Percentiles rank a stretch among this genome's conserved stretches.
Evolutionary conservation across 371 early-diverging fungal genomes (phyloP).

Genomic region (Syncephalastrum sp.): DNA sequence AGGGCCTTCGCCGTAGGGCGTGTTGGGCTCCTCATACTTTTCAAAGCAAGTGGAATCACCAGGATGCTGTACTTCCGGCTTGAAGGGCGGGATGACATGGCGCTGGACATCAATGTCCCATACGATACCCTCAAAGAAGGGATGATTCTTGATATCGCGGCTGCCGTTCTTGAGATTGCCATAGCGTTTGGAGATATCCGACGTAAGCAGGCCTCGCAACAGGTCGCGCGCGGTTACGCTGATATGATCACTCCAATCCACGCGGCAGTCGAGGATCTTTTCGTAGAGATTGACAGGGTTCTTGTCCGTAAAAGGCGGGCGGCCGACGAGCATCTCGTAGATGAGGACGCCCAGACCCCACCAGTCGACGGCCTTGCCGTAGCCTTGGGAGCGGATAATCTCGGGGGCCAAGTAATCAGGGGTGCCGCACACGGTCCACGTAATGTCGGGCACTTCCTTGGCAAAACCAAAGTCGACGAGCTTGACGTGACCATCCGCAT

Average conservation of each 20-base stretch:
- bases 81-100: slow-evolving; percentile 86
- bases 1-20: slow-evolving; percentile 44
- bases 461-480: slow-evolving; percentile 99
- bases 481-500: slow-evolving; percentile 92
- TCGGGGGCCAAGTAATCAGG: slow-evolving; percentile 95
- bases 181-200: slow-evolving; percentile 85
- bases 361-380: slow-evolving; percentile 98
- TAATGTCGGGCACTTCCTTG: slow-evolving; percentile 74
- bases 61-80: slow-evolving; percentile 78
- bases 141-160: slow-evolving; percentile 89
- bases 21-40: slow-evolving; percentile 81
- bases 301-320: slow-evolving; percentile 95
- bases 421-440: slow-evolving; percentile 96
- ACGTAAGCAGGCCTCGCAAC: slow-evolving; percentile 79
- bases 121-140: slow-evolving; percentile 94
- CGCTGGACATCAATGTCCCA: slow-evolving; percentile 78
- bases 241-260: slow-evolving; percentile 82
- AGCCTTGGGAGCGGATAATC: slow-evolving; percentile 95
- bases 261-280: slow-evolving; percentile 70
- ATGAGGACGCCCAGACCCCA: slow-evolving; percentile 97
- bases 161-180: slow-evolving; percentile 87
- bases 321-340: slow-evolving; percentile 92
- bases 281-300: slow-evolving; percentile 85
- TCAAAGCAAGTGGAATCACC: slow-evolving; percentile 96
- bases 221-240: slow-evolving; percentile 89